These are phyloP conservation scores for Silybum marianum DNA, from an alignment of 129 eudicot species.

Conservation along the genomic window DNA sequence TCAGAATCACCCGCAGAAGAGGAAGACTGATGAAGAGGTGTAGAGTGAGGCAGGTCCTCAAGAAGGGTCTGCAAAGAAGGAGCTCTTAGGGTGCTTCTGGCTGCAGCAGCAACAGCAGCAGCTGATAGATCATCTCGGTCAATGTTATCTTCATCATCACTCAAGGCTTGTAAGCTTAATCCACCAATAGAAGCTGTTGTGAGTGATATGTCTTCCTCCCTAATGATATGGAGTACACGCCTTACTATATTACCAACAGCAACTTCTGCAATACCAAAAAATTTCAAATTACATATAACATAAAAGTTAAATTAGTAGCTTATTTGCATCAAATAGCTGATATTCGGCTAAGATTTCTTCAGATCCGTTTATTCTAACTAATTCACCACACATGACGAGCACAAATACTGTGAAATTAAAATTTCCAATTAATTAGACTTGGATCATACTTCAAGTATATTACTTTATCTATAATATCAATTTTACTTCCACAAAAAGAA, in stretches of 20 bases:
- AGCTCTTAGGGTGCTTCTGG: slow-evolving; percentile 78
- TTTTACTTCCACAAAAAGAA: no score
- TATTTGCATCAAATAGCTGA: no score
- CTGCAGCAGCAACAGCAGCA: slow-evolving; percentile 88
- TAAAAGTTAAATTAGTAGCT: no score
- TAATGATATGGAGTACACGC: slow-evolving; percentile 79
- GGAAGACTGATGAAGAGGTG: slow-evolving; percentile 67
- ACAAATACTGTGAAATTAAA: no score
- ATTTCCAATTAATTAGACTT: no score
- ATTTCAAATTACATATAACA: no score
- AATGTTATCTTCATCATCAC: slow-evolving; percentile 76
- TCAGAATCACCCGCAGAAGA: slow-evolving; percentile 98
- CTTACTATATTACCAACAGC: slow-evolving; percentile 85
- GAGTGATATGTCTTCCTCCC: slow-evolving; percentile 85
- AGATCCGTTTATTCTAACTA: no score
- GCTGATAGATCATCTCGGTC: slow-evolving; percentile 69
- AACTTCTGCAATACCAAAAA: slow-evolving; percentile 44
- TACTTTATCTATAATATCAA: no score
- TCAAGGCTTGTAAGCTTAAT: slow-evolving; percentile 46
- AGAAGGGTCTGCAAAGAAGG: slow-evolving; percentile 96
- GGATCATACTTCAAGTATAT: no score
- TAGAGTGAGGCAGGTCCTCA: slow-evolving; percentile 79
- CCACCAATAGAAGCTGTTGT: slow-evolving; percentile 76
- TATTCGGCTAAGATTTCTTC: no score
- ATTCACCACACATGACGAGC: no score